Percentiles rank a stretch among this genome's conserved stretches.
Evolutionary conservation across 495 filamentous ascomycete genomes (phyloP).

Genomic region (Cairneyella variabilis): DNA sequence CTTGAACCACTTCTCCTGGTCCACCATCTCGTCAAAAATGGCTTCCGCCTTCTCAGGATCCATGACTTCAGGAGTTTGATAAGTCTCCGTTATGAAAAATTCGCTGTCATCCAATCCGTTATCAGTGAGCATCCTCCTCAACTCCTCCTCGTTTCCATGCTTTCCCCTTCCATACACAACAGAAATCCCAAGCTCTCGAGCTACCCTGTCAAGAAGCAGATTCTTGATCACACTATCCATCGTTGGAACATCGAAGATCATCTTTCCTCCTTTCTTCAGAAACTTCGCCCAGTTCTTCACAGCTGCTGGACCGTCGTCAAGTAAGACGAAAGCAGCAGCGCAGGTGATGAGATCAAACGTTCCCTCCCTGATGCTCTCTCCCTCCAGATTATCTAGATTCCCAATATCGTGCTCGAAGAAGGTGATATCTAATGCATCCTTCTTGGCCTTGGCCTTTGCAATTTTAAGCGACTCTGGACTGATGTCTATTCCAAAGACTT

Average conservation of each 20-base stretch:
- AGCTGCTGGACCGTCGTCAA: slow-evolving; percentile 29
- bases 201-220: slow-evolving; percentile 21
- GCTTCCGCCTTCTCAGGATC: background rate
- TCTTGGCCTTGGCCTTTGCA: slow-evolving; percentile 27
- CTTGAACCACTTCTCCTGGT: background rate
- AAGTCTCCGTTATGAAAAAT: slow-evolving; percentile 9
- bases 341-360: slow-evolving; percentile 35
- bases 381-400: slow-evolving; percentile 23
- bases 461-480: slow-evolving; percentile 27
- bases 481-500: slow-evolving; percentile 41
- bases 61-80: background rate
- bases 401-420: slow-evolving; percentile 36
- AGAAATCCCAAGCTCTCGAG: slow-evolving; percentile 12
- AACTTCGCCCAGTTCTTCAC: slow-evolving; percentile 32
- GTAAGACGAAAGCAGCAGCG: slow-evolving; percentile 33
- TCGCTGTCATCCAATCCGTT: slow-evolving; percentile 10
- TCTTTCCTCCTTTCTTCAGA: slow-evolving; percentile 31
- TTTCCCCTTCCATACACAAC: slow-evolving; percentile 16
- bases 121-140: background rate
- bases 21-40: slow-evolving; percentile 7
- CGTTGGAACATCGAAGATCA: slow-evolving; percentile 29
- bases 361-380: slow-evolving; percentile 4
- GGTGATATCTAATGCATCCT: slow-evolving; percentile 25
- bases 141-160: slow-evolving; percentile 1
- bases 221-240: slow-evolving; percentile 17